These are phyloP conservation scores for Cucurbita ficifolia DNA, from an alignment of 306 rosid genomes.

Conservation along the genomic window DNA sequence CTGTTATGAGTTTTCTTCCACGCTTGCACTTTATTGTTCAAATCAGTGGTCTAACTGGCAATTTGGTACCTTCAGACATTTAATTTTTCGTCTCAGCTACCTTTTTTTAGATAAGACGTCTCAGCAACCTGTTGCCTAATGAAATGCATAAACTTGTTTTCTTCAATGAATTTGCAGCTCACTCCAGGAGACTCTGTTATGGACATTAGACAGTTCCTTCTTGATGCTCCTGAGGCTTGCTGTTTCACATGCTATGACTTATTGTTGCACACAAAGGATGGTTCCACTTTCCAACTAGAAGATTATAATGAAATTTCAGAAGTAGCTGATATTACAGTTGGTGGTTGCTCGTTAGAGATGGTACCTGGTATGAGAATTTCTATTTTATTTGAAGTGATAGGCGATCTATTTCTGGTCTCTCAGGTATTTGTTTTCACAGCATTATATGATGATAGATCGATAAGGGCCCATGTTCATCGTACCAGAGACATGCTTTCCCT, in stretches of 20 bases:
- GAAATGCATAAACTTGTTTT: conserved; percentile 4
- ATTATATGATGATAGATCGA: conserved; percentile 93
- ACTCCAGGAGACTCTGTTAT: conserved; percentile 95
- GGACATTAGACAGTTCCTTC: conserved; percentile 93
- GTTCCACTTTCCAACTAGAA: conserved; percentile 65
- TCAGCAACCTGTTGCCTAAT: not conserved
- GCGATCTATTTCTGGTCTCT: conserved; percentile 13
- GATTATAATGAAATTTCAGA: conserved; percentile 92
- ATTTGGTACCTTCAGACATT: not conserved
- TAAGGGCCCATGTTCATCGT: conserved; percentile 95
- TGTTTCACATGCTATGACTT: conserved; percentile 94
- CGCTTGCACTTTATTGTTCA: not conserved
- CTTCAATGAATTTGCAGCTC: conserved; percentile 41
- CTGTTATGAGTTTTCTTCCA: not conserved
- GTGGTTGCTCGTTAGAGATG: conserved; percentile 97
- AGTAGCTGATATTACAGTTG: conserved; percentile 91
- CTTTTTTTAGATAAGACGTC: not conserved
- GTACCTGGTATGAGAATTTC: conserved; percentile 55
- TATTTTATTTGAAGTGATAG: not conserved
- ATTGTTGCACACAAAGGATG: conserved; percentile 73
- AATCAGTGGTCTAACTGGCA: not conserved
- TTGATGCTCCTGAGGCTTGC: conserved; percentile 97
- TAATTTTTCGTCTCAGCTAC: not conserved
- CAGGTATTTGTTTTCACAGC: conserved; percentile 42
- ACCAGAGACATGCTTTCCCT: conserved; percentile 88